A percentile compares a stretch with the other conserved stretches of the same genome.
phyloP scores from a whole-genome alignment of 2,329 filamentous ascomycete genomes.

The Diaporthe aspalathi region DNA sequence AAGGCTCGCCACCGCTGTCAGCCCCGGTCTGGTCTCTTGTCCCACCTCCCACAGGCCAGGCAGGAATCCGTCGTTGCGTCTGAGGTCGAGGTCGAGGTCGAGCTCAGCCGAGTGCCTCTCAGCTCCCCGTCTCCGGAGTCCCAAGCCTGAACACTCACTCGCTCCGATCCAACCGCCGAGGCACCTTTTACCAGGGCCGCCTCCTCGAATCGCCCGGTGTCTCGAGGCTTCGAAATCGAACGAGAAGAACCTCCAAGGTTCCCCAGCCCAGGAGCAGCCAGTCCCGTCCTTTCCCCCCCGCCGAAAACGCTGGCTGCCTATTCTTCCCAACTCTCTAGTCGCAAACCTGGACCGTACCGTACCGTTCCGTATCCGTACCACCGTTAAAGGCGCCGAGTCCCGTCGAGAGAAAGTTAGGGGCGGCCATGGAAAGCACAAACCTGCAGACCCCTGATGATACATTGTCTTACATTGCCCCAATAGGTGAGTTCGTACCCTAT shows the following conservation, averaged over 20 bases:
- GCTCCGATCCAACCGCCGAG: constrained; percentile 5
- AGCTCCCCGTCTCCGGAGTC: background rate
- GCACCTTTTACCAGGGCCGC: background rate
- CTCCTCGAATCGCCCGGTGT: background rate
- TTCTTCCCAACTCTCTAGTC: background rate
- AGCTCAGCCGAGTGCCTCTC: background rate
- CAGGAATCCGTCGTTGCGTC: background rate
- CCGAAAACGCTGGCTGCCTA: constrained; percentile 14
- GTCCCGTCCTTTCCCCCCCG: constrained; percentile 3
- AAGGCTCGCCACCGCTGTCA: constrained; percentile 5
- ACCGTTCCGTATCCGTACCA: constrained; percentile 8
- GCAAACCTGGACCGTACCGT: constrained; percentile 3
- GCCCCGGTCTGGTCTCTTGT: background rate
- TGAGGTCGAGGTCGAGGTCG: background rate
- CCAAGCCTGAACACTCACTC: background rate
- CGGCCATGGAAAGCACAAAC: constrained; percentile 54
- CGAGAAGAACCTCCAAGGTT: background rate
- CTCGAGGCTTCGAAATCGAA: background rate
- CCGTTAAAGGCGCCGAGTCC: constrained; percentile 13
- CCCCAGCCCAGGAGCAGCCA: constrained; percentile 23
- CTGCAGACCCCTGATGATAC: constrained; percentile 61
- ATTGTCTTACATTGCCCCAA: constrained; percentile 63
- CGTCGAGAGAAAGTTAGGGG: constrained; percentile 39
- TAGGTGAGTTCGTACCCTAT: constrained; percentile 59
- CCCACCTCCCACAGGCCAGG: background rate